Percentiles rank a stretch among this genome's conserved stretches.
Conservation (phyloP, 768 basidiomycete genomes). For the Aureoboletus auriporus region DNA sequence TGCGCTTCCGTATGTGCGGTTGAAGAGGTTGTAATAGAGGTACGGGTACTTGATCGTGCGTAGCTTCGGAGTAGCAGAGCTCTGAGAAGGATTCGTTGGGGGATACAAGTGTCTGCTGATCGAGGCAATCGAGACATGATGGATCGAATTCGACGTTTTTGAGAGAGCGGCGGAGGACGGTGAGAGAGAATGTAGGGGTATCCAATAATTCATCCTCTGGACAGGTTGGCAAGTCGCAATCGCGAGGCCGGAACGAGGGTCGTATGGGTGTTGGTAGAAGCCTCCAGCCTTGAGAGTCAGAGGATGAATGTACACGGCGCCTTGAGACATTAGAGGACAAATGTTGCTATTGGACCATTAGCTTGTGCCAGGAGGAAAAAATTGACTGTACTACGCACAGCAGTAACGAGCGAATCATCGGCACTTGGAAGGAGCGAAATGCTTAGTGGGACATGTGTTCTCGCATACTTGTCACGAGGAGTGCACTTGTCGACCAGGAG, state of each 20-base stretch:
- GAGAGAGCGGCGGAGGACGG: slow-evolving; percentile 32
- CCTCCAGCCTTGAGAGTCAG: slow-evolving; percentile 32
- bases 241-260: slow-evolving; percentile 33
- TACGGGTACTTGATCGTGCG: slow-evolving; percentile 29
- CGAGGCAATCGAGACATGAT: slow-evolving; percentile 38
- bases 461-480: slow-evolving; percentile 31
- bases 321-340: slow-evolving; percentile 11
- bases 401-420: slow-evolving; percentile 23
- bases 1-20: slow-evolving; percentile 29
- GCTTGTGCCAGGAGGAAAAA: neutral
- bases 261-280: slow-evolving; percentile 31
- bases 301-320: slow-evolving; percentile 30
- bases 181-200: slow-evolving; percentile 26
- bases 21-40: slow-evolving; percentile 30
- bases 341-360: slow-evolving; percentile 14
- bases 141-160: slow-evolving; percentile 38
- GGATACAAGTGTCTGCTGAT: slow-evolving; percentile 38
- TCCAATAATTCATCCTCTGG: slow-evolving; percentile 28
- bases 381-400: slow-evolving; percentile 10
- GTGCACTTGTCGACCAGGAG: slow-evolving; percentile 33
- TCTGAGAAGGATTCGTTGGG: slow-evolving; percentile 42
- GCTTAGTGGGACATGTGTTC: slow-evolving; percentile 28
- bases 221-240: slow-evolving; percentile 27
- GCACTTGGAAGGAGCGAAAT: slow-evolving; percentile 24
- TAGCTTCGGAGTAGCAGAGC: slow-evolving; percentile 38